phyloP scores from a whole-genome alignment of 108 stramenopile genomes.

The Nitzschia sp. region DNA sequence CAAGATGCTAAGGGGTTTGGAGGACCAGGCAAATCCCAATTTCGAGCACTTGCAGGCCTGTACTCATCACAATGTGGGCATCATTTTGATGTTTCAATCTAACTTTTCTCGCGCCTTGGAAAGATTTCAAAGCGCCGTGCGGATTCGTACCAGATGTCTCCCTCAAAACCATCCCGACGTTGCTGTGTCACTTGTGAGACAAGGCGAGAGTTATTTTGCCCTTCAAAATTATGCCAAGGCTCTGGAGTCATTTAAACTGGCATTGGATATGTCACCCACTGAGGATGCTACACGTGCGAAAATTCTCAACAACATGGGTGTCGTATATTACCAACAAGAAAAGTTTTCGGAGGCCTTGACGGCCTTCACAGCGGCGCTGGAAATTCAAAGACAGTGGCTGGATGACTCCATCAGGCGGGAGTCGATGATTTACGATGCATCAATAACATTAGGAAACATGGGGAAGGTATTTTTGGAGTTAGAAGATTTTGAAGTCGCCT shows the following conservation, averaged over 20 bases:
- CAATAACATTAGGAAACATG: conserved; percentile 52
- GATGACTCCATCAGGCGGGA: conserved; percentile 47
- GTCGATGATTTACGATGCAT: conserved; percentile 50
- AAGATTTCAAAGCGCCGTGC: conserved; percentile 37
- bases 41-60: conserved; percentile 32
- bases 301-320: conserved; percentile 58
- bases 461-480: conserved; percentile 45
- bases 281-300: conserved; percentile 39
- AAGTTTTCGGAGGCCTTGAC: conserved; percentile 35
- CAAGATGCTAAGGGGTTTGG: conserved; percentile 40
- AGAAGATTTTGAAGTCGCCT: conserved; percentile 31
- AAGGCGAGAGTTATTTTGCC: conserved; percentile 44
- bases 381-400: conserved; percentile 52
- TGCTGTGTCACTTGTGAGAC: conserved; percentile 41
- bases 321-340: conserved; percentile 41
- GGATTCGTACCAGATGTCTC: conserved; percentile 28
- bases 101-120: conserved; percentile 36
- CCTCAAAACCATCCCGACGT: conserved; percentile 42
- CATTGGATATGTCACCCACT: conserved; percentile 22
- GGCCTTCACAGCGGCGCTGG: conserved; percentile 42
- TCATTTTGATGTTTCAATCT: conserved; percentile 42
- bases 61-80: conserved; percentile 56
- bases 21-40: conserved; percentile 17
- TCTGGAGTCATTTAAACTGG: conserved; percentile 27
- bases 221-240: conserved; percentile 29